phyloP scores from a whole-genome alignment of 306 rosid species.

The Senna siamea region DNA sequence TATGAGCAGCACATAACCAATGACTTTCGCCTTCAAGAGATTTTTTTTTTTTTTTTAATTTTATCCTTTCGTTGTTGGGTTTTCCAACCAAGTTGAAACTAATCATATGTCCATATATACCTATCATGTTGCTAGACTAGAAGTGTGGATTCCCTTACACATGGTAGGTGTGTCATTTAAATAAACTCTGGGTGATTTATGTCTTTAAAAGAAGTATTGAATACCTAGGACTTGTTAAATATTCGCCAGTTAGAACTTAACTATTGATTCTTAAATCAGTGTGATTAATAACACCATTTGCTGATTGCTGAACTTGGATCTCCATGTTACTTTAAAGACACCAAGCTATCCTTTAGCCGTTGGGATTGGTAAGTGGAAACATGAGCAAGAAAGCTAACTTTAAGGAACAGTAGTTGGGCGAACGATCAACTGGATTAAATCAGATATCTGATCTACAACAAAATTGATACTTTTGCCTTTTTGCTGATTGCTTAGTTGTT shows the following conservation, averaged over 20 bases:
- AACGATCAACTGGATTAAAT: neutral
- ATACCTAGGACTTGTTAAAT: slow-evolving; percentile 10
- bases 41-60: no score
- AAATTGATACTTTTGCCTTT: neutral
- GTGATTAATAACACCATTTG: slow-evolving; percentile 29
- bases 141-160: neutral
- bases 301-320: no score
- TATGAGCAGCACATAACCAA: slow-evolving; percentile 10
- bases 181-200: slow-evolving; percentile 1
- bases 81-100: slow-evolving; percentile 6
- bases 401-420: slow-evolving; percentile 6
- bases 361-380: slow-evolving; percentile 1
- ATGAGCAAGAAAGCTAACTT: slow-evolving; percentile 6
- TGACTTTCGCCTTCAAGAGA: neutral
- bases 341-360: neutral
- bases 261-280: slow-evolving; percentile 25
- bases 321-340: neutral
- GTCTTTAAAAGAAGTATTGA: slow-evolving; percentile 12
- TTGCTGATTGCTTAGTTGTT: neutral
- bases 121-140: slow-evolving; percentile 22
- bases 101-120: neutral
- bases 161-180: slow-evolving; percentile 16
- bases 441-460: neutral
- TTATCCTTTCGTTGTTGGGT: neutral
- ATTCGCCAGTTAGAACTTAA: neutral